Conservation (phyloP, 2,329 filamentous ascomycete genomes). For the Basipetospora chlamydospora region DNA sequence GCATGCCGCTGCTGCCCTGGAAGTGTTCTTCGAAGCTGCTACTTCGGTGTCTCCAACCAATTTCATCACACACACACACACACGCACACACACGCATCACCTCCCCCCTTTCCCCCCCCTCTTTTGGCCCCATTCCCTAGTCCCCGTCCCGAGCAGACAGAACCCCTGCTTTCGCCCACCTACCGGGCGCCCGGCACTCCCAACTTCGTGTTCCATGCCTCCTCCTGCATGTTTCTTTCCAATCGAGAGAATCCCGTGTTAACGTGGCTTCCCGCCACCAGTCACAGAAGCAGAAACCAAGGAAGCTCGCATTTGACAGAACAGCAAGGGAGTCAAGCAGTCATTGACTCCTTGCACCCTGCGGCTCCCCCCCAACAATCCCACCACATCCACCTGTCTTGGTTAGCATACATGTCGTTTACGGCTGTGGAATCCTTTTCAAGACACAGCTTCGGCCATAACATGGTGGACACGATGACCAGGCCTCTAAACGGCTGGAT, state of each 20-base stretch:
- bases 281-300: background rate
- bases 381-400: background rate
- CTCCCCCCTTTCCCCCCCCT: background rate
- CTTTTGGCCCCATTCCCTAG: background rate
- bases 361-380: slow-evolving; percentile 1
- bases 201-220: background rate
- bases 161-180: slow-evolving; percentile 1
- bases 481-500: slow-evolving; percentile 17
- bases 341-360: background rate
- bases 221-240: slow-evolving; percentile 1
- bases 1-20: too few relatives aligned
- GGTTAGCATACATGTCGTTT: slow-evolving; percentile 15
- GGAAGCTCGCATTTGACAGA: background rate
- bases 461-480: slow-evolving; percentile 21
- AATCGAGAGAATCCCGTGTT: background rate
- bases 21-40: too few relatives aligned
- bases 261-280: slow-evolving; percentile 2
- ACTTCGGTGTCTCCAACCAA: too few relatives aligned
- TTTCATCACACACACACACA: too few relatives aligned
- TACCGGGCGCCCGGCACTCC: slow-evolving; percentile 3
- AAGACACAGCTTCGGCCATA: slow-evolving; percentile 15
- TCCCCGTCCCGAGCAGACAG: too few relatives aligned
- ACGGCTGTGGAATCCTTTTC: slow-evolving; percentile 14
- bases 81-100: background rate
- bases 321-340: background rate